Base-by-base conservation (phyloP, 305 asterid species). In the Fraxinus angustifolia region DNA sequence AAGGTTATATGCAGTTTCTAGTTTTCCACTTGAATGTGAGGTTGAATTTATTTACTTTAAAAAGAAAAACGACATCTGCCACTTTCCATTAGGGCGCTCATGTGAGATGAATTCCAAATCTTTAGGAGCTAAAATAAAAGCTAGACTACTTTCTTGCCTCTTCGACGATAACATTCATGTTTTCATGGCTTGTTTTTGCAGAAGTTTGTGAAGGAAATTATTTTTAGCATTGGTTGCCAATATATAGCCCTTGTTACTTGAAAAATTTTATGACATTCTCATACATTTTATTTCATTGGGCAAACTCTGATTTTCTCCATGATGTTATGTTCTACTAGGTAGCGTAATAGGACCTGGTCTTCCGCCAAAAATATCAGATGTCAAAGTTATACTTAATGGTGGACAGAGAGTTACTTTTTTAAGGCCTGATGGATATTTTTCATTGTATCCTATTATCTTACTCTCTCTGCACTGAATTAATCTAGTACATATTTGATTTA, bases 351-450 rank as follows among this genome's bases (percentile, higher is more conserved):
- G 97, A 82, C 85, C 88, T 84, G 93, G 90, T 83, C 95, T 93
- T 36, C 97, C 94, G 8, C 88, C 96, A 23, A 92, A 92, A 86
- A 78, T 83, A 75, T 87, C 97, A 71, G 87, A 91, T 82, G 91
- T 92, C 85, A 91, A 89, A 87, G 88, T 92, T 86, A 84, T 91
- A 78, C 97, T 95, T 73, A 92, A 95, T 86, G 97, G 97, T 31
- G 99, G 99, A 67, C 92, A 95, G 87, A 79, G 90, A 77, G 94
- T 93, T 82, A 89, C 98, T 85, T 95, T 90, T 78, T 87, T 92
- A 17, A 91, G 90, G 88, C 97, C 97, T 50, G 99, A 93, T 85
- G 98, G 99, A 91, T 95, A 92, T 91, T 95, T 95, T 78, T 91
- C 98, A 77, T 93, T 95, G 99, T 95, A 95, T 95, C 97, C 97